phyloP scores from a whole-genome alignment of 2,329 filamentous ascomycete genomes.

The Fusarium solani-melongenae region DNA sequence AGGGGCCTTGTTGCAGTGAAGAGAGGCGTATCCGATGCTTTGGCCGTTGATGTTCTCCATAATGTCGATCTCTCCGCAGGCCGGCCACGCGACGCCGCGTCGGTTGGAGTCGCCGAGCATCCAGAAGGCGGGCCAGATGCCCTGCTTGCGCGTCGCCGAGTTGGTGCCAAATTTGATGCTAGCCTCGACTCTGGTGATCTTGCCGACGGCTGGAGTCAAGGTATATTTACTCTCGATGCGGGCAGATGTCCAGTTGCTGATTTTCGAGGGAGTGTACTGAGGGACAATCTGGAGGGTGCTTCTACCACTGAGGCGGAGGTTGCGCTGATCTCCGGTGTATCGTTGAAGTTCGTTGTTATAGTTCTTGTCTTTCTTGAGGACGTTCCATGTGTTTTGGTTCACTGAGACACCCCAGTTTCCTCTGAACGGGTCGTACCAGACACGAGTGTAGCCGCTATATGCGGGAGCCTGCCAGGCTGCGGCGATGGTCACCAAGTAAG shows the following conservation, averaged over 20 bases:
- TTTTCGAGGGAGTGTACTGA: conserved; percentile 49
- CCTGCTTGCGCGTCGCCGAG: conserved; percentile 57
- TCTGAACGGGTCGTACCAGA: conserved; percentile 58
- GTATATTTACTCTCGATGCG: conserved; percentile 63
- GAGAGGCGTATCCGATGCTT: conserved; percentile 58
- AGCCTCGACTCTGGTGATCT: conserved; percentile 59
- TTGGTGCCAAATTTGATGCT: conserved; percentile 60
- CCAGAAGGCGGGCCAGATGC: conserved; percentile 71
- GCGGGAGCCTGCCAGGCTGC: conserved; percentile 51
- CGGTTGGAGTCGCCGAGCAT: conserved; percentile 63
- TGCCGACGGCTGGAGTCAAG: conserved; percentile 59
- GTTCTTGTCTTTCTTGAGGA: conserved; percentile 53
- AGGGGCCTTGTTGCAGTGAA: conserved; percentile 60
- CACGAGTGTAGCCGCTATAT: conserved; percentile 52
- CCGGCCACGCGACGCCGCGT: conserved; percentile 61
- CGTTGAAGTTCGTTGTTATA: conserved; percentile 64
- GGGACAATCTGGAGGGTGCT: conserved; percentile 64
- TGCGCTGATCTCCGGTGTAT: conserved; percentile 58
- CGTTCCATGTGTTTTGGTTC: conserved; percentile 54
- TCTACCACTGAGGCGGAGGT: conserved; percentile 63
- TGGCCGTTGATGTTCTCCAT: conserved; percentile 66
- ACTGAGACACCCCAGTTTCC: conserved; percentile 51
- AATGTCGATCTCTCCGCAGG: conserved; percentile 67
- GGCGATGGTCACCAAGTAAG: conserved; percentile 47
- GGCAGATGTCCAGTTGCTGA: conserved; percentile 63